Conservation (phyloP, 2,329 filamentous ascomycete species). For the Pseudogymnoascus sp. region DNA sequence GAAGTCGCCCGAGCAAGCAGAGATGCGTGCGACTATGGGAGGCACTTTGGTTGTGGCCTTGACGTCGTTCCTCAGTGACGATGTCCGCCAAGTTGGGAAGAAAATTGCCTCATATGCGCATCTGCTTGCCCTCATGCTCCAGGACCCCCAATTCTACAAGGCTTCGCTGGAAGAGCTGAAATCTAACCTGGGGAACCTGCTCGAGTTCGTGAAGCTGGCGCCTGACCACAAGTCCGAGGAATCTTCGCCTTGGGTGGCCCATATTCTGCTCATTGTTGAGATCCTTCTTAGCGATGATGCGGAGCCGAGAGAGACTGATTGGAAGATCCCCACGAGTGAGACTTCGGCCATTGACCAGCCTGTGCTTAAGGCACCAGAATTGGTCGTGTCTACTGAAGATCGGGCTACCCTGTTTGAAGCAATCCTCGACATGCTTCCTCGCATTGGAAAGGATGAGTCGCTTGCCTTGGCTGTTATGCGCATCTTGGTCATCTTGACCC, state of each 20-base stretch:
- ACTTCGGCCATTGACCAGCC: conserved; percentile 45
- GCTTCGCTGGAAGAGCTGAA: conserved; percentile 68
- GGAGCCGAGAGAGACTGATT: conserved; percentile 66
- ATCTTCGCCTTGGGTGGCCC: conserved; percentile 85
- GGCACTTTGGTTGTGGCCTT: conserved; percentile 78
- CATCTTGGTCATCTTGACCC: conserved; percentile 80
- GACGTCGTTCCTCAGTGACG: conserved; percentile 57
- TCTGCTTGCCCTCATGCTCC: conserved; percentile 77
- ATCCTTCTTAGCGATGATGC: conserved; percentile 84
- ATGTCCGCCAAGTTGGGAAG: conserved; percentile 40
- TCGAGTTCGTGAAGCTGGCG: conserved; percentile 69
- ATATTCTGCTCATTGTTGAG: conserved; percentile 84
- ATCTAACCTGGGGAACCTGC: conserved; percentile 66
- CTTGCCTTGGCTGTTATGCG: conserved; percentile 77
- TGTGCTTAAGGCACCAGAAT: conserved; percentile 51
- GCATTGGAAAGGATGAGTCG: conserved; percentile 78
- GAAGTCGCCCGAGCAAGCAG: conserved; percentile 49
- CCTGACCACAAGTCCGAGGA: conserved; percentile 64
- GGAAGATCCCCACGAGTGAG: conserved; percentile 52
- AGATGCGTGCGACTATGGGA: conserved; percentile 63
- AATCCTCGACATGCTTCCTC: conserved; percentile 76
- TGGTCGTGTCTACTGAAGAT: conserved; percentile 56
- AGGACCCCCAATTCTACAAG: conserved; percentile 73
- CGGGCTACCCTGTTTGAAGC: conserved; percentile 66
- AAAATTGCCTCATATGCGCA: conserved; percentile 90